A percentile compares a stretch with the other conserved stretches of the same genome.
These are phyloP conservation scores for Agrocybe pediades DNA, from an alignment of 768 basidiomycete genomes.

Conservation along the genomic window DNA sequence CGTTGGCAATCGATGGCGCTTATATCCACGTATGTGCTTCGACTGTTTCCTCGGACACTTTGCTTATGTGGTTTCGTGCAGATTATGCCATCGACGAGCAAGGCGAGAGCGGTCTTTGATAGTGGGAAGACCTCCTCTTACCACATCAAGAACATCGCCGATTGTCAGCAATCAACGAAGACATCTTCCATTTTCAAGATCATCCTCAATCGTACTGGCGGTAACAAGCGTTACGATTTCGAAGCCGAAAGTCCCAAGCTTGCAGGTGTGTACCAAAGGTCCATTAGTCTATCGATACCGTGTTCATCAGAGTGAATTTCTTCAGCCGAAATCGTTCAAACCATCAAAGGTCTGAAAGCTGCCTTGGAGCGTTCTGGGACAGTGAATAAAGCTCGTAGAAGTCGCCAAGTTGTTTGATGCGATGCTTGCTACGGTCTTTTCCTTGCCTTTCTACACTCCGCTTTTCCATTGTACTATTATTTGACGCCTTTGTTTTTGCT, in stretches of 20 bases:
- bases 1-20: slow-evolving; percentile 91
- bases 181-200: slow-evolving; percentile 86
- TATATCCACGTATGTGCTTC: slow-evolving; percentile 77
- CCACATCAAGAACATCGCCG: slow-evolving; percentile 84
- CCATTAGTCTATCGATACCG: not conserved
- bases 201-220: slow-evolving; percentile 71
- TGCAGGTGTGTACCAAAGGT: slow-evolving; percentile 57
- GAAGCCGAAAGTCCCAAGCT: slow-evolving; percentile 87
- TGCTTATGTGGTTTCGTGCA: slow-evolving; percentile 29
- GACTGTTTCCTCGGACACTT: not conserved
- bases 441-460: not conserved
- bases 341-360: slow-evolving; percentile 64
- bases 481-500: not conserved
- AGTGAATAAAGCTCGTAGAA: slow-evolving; percentile 61
- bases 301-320: slow-evolving; percentile 2
- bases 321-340: slow-evolving; percentile 76
- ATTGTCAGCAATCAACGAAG: slow-evolving; percentile 83
- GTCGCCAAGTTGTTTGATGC: slow-evolving; percentile 54
- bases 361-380: slow-evolving; percentile 68
- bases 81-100: slow-evolving; percentile 89
- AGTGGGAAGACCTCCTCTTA: slow-evolving; percentile 91
- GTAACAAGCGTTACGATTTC: slow-evolving; percentile 94
- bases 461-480: not conserved
- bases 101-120: slow-evolving; percentile 80
- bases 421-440: not conserved